phyloP scores from a whole-genome alignment of 805 yeast genomes.

The Lachancea quebecensis region DNA sequence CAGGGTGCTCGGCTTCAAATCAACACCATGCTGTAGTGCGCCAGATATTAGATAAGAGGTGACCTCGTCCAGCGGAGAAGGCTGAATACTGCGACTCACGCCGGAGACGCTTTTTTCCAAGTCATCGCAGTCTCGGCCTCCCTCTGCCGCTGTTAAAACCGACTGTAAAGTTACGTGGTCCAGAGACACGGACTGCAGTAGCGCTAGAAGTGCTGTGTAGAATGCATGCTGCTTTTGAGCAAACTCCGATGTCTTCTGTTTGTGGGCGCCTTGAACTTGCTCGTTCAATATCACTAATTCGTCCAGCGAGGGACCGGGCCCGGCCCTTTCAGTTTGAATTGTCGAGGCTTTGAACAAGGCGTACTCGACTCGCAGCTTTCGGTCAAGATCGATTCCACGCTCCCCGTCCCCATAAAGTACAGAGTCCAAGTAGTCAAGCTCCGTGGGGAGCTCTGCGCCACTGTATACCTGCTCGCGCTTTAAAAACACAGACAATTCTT shows the following conservation, averaged over 20 bases:
- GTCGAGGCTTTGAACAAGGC: slow-evolving; percentile 20
- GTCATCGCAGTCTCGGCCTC: not conserved
- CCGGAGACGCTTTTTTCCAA: slow-evolving; percentile 1
- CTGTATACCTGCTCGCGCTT: slow-evolving; percentile 3
- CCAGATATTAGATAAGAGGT: slow-evolving; percentile 28
- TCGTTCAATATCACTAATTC: not conserved
- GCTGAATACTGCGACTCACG: slow-evolving; percentile 2
- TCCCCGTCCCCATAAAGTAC: slow-evolving; percentile 16
- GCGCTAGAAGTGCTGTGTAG: not conserved
- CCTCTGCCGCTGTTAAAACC: not conserved
- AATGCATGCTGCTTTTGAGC: not conserved
- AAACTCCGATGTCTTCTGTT: not conserved
- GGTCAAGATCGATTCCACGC: slow-evolving; percentile 21
- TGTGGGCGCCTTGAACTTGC: not conserved
- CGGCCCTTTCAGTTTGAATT: not conserved
- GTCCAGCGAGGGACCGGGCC: not conserved
- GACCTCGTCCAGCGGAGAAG: slow-evolving; percentile 18
- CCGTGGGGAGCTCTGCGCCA: slow-evolving; percentile 11
- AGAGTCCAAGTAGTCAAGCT: slow-evolving; percentile 23
- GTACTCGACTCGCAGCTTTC: slow-evolving; percentile 25
- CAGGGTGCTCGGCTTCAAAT: slow-evolving; percentile 15
- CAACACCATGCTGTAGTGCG: slow-evolving; percentile 25
- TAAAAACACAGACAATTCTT: slow-evolving; percentile 23
- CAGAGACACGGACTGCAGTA: slow-evolving; percentile 1
- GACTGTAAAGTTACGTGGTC: not conserved